Evolutionary conservation across 495 filamentous ascomycete species (phyloP).

Genomic region (Clavariopsis aquatica): DNA sequence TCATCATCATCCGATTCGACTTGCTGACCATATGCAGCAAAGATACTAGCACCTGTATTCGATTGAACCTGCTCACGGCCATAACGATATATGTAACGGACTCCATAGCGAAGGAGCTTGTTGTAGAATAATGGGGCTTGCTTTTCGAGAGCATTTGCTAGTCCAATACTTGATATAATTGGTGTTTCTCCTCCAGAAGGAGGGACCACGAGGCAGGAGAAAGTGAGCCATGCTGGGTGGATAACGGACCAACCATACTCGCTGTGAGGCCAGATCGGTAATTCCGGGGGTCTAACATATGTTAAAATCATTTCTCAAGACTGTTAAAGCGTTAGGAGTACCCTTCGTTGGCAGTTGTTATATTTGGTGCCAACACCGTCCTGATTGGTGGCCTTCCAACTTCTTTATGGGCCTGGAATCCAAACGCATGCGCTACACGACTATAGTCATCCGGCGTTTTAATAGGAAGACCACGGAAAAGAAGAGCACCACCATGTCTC

Average conservation of each 20-base stretch:
- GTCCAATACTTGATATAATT: slow-evolving; percentile 30
- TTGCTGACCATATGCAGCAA: slow-evolving; percentile 30
- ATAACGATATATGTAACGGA: slow-evolving; percentile 40
- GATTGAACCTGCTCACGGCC: slow-evolving; percentile 35
- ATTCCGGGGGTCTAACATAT: slow-evolving; percentile 23
- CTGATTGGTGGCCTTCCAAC: slow-evolving; percentile 35
- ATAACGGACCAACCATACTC: slow-evolving; percentile 40
- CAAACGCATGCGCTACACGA: slow-evolving; percentile 17
- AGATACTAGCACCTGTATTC: slow-evolving; percentile 34
- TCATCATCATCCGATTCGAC: slow-evolving; percentile 26
- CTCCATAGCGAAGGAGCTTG: slow-evolving; percentile 33
- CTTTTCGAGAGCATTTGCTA: slow-evolving; percentile 29
- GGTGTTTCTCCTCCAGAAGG: slow-evolving; percentile 26
- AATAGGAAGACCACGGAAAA: slow-evolving; percentile 37
- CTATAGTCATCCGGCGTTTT: slow-evolving; percentile 22
- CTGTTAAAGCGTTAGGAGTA: no score
- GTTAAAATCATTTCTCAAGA: no score
- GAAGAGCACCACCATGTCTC: slow-evolving; percentile 33
- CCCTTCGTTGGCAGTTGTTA: slow-evolving; percentile 35
- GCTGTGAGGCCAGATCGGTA: slow-evolving; percentile 41
- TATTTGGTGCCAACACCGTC: slow-evolving; percentile 36
- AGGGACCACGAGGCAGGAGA: slow-evolving; percentile 24
- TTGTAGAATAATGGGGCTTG: slow-evolving; percentile 33
- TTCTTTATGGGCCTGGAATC: slow-evolving; percentile 36
- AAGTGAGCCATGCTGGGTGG: slow-evolving; percentile 39